Base-by-base conservation (phyloP, 768 basidiomycete species). In the Pisolithus sp. region DNA sequence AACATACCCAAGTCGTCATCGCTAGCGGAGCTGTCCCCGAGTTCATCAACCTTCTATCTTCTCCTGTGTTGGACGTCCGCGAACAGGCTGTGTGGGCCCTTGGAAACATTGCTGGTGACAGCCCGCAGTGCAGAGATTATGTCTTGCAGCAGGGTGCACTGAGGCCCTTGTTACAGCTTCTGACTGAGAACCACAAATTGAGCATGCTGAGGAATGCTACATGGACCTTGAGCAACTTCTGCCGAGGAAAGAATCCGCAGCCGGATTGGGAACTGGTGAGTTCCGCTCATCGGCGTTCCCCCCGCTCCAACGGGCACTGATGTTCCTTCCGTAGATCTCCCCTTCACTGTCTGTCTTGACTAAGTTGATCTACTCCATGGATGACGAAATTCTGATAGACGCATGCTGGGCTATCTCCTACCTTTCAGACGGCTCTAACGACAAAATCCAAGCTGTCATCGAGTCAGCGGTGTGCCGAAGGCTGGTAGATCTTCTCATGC, bases 351-450 rank as follows among this genome's bases (percentile, higher is more conserved):
- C 90, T n/a, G 90, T 96, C 51, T 76, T 99, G 57, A 96, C 94
- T 50, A 99, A 99, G 72, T 74, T 99, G 61, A 97, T 99, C 70
- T 98, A 97, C 73, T 97, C 95, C 28, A 80, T 98, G 62, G 96
- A 99, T 66, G 96, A 98, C 63, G 96, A 99, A 72, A 97, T 97
- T 59, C 75, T 99, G 62, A 99, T 99, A 64, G 96, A 99, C 68
- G 96, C 96, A 13, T 99, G 96, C 77, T 99, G 96, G 96, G 96
- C 96, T 24, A 95, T 99, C 69, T 97, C 94, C 38, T 99, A 99
- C 72, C 85, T 99, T 37, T 98, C 95, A 2, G 96, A 99, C 68
- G 96, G 96, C 46, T 89, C 93, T 31, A 96, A 96, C 65, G 96
- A 99, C 76, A 99, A 99, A 77, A 99, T 99, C 53, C 96, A 99